Percentiles rank a stretch among this genome's conserved stretches.
phyloP scores from a whole-genome alignment of 164 flowering plant species.

The Magnolia kwangsiensis region DNA sequence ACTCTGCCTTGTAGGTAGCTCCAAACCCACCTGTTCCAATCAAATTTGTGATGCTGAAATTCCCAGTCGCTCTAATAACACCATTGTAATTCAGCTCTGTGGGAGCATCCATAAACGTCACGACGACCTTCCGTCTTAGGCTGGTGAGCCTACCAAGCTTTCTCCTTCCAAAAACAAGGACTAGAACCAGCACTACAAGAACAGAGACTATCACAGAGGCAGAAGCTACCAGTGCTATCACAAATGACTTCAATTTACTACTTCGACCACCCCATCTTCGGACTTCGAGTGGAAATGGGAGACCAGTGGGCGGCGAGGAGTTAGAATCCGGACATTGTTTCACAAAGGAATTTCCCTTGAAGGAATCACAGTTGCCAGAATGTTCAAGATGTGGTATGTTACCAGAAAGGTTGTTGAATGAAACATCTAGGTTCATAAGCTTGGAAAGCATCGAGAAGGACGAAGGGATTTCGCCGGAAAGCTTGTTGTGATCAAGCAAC shows the following conservation, averaged over 20 bases:
- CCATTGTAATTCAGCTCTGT: slow-evolving; percentile 49
- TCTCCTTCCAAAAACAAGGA: slow-evolving; percentile 32
- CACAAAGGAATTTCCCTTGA: slow-evolving; percentile 43
- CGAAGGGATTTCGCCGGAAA: slow-evolving; percentile 55
- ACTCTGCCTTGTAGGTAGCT: slow-evolving; percentile 72
- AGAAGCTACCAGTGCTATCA: slow-evolving; percentile 35
- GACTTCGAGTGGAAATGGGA: slow-evolving; percentile 31
- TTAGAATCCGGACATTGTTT: slow-evolving; percentile 36
- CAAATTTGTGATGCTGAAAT: slow-evolving; percentile 55
- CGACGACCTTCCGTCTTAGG: slow-evolving; percentile 42
- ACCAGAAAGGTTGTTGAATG: slow-evolving; percentile 72
- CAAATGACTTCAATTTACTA: slow-evolving; percentile 26
- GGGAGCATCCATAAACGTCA: slow-evolving; percentile 56
- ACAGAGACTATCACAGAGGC: slow-evolving; percentile 31
- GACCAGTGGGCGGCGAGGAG: slow-evolving; percentile 24
- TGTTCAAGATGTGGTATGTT: slow-evolving; percentile 46
- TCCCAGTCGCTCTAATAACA: slow-evolving; percentile 64
- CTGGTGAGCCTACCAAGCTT: slow-evolving; percentile 31
- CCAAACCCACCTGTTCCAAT: slow-evolving; percentile 85
- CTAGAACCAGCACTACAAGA: slow-evolving; percentile 27
- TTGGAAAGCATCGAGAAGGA: slow-evolving; percentile 42
- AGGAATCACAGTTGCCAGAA: slow-evolving; percentile 32
- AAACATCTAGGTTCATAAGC: slow-evolving; percentile 49
- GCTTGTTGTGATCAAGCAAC: slow-evolving; percentile 51
- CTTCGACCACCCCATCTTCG: slow-evolving; percentile 11